Evolutionary conservation across 495 filamentous ascomycete genomes (phyloP).

Genomic region (Achaetomiella virescens): DNA sequence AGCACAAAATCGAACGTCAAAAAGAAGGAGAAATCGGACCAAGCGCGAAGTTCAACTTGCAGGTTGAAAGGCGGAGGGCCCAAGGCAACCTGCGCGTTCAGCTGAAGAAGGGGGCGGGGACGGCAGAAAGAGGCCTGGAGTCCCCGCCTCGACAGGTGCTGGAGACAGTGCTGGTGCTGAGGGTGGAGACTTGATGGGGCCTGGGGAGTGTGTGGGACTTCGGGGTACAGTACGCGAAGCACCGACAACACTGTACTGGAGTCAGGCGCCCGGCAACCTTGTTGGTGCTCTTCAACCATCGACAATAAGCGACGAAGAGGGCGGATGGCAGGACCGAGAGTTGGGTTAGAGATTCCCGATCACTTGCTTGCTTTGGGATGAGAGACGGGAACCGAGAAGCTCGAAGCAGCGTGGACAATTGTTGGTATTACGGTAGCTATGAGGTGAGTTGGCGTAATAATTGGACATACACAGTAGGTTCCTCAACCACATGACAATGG

Average conservation of each 20-base stretch:
- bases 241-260: background rate
- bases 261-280: too few species aligned
- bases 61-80: background rate
- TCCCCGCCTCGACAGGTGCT: background rate
- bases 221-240: background rate
- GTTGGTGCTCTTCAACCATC: too few species aligned
- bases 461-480: too few species aligned
- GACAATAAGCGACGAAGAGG: too few species aligned
- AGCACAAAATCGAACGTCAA: background rate
- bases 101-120: constrained; percentile 8
- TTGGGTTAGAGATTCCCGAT: background rate
- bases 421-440: too few species aligned
- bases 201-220: background rate
- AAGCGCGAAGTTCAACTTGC: background rate
- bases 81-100: constrained; percentile 11
- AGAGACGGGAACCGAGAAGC: too few species aligned
- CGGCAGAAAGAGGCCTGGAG: background rate
- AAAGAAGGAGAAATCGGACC: background rate
- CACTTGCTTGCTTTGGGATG: too few species aligned
- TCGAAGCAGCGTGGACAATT: too few species aligned
- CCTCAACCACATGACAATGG: too few species aligned
- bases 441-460: too few species aligned
- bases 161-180: constrained; percentile 2
- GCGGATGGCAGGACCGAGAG: background rate
- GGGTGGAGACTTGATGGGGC: background rate